These are phyloP conservation scores for Lepidopterella palustris DNA, from an alignment of 495 filamentous ascomycete species.

Conservation along the genomic window DNA sequence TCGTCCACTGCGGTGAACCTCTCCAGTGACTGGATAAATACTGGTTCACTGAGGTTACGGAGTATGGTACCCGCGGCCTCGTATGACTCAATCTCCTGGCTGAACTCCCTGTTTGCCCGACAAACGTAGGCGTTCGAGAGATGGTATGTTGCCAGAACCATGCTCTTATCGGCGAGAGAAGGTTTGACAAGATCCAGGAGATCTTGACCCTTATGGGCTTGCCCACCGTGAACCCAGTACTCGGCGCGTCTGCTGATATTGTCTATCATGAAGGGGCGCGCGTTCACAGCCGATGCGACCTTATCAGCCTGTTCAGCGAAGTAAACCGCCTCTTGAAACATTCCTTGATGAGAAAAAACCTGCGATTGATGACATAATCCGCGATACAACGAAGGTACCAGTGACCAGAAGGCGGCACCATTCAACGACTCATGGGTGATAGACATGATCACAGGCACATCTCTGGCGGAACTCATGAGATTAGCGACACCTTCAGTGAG, in stretches of 20 bases:
- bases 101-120: constrained; percentile 13
- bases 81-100: constrained; percentile 34
- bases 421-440: constrained; percentile 34
- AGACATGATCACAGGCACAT: constrained; percentile 17
- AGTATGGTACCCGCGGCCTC: constrained; percentile 25
- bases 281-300: constrained; percentile 61
- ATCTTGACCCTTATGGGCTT: constrained; percentile 52
- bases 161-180: constrained; percentile 4
- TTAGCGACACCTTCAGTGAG: constrained; percentile 15
- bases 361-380: constrained; percentile 63
- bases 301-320: constrained; percentile 79
- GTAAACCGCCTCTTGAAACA: constrained; percentile 85
- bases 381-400: constrained; percentile 65
- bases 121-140: constrained; percentile 6
- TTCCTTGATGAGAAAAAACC: constrained; percentile 72
- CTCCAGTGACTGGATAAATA: constrained; percentile 14
- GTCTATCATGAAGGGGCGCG: constrained; percentile 51
- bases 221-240: constrained; percentile 58
- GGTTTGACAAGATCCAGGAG: neutral
- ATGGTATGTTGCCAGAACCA: constrained; percentile 9
- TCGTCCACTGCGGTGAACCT: constrained; percentile 1
- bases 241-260: constrained; percentile 55
- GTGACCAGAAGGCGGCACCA: constrained; percentile 72
- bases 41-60: constrained; percentile 1
- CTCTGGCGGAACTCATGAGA: constrained; percentile 14